Evolutionary conservation across 2,329 filamentous ascomycete species (phyloP).

Genomic region (Neophaeococcomyces mojaviensis): DNA sequence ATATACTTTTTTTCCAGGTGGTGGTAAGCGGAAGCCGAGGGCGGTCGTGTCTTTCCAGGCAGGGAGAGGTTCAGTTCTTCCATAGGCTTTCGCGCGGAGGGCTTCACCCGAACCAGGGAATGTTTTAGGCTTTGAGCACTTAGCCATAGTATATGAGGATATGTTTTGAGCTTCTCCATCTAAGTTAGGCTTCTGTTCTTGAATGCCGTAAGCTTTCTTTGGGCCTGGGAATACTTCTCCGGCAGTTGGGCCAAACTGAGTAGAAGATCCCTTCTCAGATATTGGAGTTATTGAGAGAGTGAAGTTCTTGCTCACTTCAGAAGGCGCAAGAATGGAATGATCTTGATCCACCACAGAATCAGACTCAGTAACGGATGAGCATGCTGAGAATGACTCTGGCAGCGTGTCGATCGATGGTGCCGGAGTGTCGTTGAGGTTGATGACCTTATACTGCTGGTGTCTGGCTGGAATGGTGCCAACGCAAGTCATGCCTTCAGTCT

Average conservation of each 20-base stretch:
- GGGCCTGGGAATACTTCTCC: background rate
- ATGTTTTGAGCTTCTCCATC: background rate
- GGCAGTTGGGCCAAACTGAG: background rate
- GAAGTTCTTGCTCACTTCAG: no score
- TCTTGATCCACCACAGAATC: background rate
- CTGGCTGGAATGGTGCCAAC: slow-evolving; percentile 30
- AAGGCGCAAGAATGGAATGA: no score
- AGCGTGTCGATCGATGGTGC: background rate
- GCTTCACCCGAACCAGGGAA: no score
- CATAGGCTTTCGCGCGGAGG: background rate
- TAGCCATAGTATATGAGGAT: background rate
- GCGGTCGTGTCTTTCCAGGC: slow-evolving; percentile 6
- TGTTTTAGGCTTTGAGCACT: no score
- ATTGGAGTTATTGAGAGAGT: no score
- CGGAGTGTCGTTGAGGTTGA: slow-evolving; percentile 5
- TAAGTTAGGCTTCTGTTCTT: slow-evolving; percentile 5
- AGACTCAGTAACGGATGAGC: background rate
- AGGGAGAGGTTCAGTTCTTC: slow-evolving; percentile 1
- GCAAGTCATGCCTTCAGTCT: slow-evolving; percentile 38
- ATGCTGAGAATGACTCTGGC: background rate
- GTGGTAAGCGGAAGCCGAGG: slow-evolving; percentile 24
- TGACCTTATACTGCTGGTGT: slow-evolving; percentile 29
- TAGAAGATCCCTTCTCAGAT: no score
- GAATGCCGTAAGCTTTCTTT: slow-evolving; percentile 7
- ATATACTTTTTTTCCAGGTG: slow-evolving; percentile 59